Evolutionary conservation across 164 flowering plant genomes (phyloP), one percentile per base, ranked within the genome.

Genomic region (Dillenia turbinata): DNA sequence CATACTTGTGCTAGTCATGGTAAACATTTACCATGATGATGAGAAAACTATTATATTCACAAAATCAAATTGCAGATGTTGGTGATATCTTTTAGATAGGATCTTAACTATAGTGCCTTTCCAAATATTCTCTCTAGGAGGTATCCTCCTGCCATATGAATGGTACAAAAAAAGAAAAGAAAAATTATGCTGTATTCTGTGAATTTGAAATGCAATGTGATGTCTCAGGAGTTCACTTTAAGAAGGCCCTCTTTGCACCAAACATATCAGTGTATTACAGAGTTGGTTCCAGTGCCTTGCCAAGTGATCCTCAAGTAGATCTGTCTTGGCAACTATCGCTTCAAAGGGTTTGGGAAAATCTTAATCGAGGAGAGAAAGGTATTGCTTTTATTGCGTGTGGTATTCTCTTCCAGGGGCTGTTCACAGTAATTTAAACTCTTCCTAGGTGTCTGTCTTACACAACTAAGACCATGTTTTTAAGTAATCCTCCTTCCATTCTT

Each of bases 201-300:
- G 40, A 33, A 33, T 33, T 33, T 33, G 40, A 33, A 33, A 33
- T 40, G 26, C 9, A 9, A 15, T 49, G 54, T 74, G 62, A 57
- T 69, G 57, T 64, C 78, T 62, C 80, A 94, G 99, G 99, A 70
- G 84, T 91, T 45, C 63, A 83, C 74, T 91, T 94, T 77, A 82
- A 85, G 75, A 85, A 84, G 85, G 97, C 97, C 13, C 75, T 94
- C 49, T 94, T 94, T 76, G 96, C 84, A 16, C 97, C 97, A 52
- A 89, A 78, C 67, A 74, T 74, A 56, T 89, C 99, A 1, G 75
- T 85, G 57, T 85, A 84, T 78, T 52, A 86, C 82, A 89, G 85
- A 75, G 88, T 94, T 61, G 90, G 84, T 8, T 57, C 90, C 40
- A 69, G 69, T 71, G 65, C 74, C 44, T 63, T 71, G 47, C 80